A percentile compares a stretch with the other conserved stretches of the same genome.
Evolutionary conservation across 371 early-diverging fungal genomes (phyloP).

Genomic region (Hamiltosporidium tvaerminnensis): DNA sequence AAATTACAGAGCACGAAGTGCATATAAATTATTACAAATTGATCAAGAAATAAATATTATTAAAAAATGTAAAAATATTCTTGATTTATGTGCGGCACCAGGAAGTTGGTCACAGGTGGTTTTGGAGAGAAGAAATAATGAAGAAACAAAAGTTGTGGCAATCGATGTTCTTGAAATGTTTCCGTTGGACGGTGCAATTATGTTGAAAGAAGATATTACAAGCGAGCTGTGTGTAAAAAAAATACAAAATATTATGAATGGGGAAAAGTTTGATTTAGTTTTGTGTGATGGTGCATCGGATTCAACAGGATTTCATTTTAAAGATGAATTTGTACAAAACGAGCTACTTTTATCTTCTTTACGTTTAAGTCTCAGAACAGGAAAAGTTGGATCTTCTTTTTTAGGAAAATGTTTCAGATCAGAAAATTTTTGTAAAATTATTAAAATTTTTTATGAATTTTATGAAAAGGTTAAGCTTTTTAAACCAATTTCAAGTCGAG

Average conservation of each 20-base stretch:
- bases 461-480: not conserved
- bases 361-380: not conserved
- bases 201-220: slow-evolving; percentile 94
- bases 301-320: slow-evolving; percentile 86
- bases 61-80: slow-evolving; percentile 61
- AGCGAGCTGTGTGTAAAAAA: slow-evolving; percentile 69
- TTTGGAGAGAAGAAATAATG: slow-evolving; percentile 57
- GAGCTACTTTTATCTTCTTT: slow-evolving; percentile 65
- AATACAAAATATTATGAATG: slow-evolving; percentile 69
- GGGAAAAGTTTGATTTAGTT: slow-evolving; percentile 72
- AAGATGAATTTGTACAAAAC: slow-evolving; percentile 94
- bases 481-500: not conserved
- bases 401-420: not conserved
- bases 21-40: slow-evolving; percentile 83
- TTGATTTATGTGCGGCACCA: slow-evolving; percentile 95
- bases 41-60: slow-evolving; percentile 78
- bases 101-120: slow-evolving; percentile 97
- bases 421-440: not conserved
- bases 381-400: not conserved
- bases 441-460: not conserved
- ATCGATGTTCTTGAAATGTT: slow-evolving; percentile 95
- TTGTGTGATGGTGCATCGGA: slow-evolving; percentile 95
- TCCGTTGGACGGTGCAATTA: slow-evolving; percentile 73
- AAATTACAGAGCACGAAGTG: slow-evolving; percentile 80
- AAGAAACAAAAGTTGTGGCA: slow-evolving; percentile 62